Conservation (phyloP, 176 grass and related monocot species). For the Paspalum notatum region DNA sequence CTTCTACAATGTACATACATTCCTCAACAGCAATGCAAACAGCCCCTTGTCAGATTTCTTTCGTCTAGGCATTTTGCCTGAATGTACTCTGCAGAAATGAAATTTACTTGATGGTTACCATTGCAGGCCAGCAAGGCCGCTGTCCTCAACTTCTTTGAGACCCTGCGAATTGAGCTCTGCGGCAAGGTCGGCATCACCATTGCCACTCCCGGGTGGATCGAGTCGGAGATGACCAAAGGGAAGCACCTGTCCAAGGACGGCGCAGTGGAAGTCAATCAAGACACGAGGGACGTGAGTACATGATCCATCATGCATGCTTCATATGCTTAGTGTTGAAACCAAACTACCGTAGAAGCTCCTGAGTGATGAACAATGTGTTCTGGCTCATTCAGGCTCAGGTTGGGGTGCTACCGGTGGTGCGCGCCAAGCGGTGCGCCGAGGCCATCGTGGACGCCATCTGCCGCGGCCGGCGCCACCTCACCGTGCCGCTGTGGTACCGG, state of each 20-base stretch:
- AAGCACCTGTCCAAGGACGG: constrained; percentile 62
- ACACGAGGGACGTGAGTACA: constrained; percentile 56
- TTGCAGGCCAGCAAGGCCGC: constrained; percentile 75
- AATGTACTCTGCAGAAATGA: background rate
- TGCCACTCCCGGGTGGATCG: constrained; percentile 67
- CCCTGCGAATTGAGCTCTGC: constrained; percentile 58
- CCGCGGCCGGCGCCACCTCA: constrained; percentile 53
- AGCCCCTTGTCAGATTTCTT: background rate
- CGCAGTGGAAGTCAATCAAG: constrained; percentile 53
- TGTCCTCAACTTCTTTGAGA: constrained; percentile 72
- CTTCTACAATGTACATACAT: constrained; percentile 75
- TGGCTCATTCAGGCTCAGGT: constrained; percentile 51
- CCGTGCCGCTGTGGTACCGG: constrained; percentile 61
- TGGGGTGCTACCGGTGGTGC: constrained; percentile 58
- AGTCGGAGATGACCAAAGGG: constrained; percentile 80
- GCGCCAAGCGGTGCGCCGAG: constrained; percentile 48
- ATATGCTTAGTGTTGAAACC: background rate
- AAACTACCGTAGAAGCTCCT: background rate
- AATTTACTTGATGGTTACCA: too few relatives aligned
- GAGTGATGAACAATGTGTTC: background rate
- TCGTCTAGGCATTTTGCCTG: background rate
- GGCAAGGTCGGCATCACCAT: constrained; percentile 59
- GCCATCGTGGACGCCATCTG: constrained; percentile 62
- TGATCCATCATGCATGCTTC: background rate
- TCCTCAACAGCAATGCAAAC: background rate